These are phyloP conservation scores for Termitomyces heimii DNA, from an alignment of 768 basidiomycete genomes.

Conservation along the genomic window DNA sequence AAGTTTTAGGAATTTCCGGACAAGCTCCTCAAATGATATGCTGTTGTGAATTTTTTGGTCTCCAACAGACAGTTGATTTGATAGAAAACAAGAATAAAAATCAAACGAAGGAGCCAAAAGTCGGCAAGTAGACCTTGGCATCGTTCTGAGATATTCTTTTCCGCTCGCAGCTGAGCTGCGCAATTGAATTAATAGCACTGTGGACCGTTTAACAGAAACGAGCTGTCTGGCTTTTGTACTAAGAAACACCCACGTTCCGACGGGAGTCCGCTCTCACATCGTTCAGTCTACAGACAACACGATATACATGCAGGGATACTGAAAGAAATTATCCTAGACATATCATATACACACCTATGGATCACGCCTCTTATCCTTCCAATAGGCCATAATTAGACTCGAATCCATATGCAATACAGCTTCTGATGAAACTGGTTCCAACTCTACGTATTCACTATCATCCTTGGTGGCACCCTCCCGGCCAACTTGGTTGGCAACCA, in stretches of 20 bases:
- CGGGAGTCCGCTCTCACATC: not conserved
- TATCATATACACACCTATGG: not conserved
- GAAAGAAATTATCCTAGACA: not conserved
- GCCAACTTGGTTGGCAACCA: slow-evolving; percentile 33
- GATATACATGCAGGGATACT: not conserved
- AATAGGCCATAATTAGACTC: slow-evolving; percentile 15
- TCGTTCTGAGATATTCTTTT: not conserved
- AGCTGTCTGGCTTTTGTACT: not conserved
- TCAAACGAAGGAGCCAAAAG: too few relatives aligned
- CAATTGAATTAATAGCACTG: not conserved
- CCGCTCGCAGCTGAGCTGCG: not conserved
- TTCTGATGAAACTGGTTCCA: slow-evolving; percentile 51
- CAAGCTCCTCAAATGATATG: too few relatives aligned
- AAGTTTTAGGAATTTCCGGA: too few relatives aligned
- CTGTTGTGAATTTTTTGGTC: too few relatives aligned
- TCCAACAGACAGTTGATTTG: too few relatives aligned
- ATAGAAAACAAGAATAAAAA: too few relatives aligned
- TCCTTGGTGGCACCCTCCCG: slow-evolving; percentile 43
- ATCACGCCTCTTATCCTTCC: slow-evolving; percentile 37
- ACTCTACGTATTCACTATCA: slow-evolving; percentile 32
- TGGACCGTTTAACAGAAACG: not conserved
- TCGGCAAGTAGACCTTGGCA: too few relatives aligned
- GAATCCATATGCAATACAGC: slow-evolving; percentile 12
- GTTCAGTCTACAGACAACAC: not conserved
- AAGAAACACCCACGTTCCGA: not conserved